Base-by-base conservation (phyloP, 176 grass and related monocot genomes). In the Oropetium thomaeum region DNA sequence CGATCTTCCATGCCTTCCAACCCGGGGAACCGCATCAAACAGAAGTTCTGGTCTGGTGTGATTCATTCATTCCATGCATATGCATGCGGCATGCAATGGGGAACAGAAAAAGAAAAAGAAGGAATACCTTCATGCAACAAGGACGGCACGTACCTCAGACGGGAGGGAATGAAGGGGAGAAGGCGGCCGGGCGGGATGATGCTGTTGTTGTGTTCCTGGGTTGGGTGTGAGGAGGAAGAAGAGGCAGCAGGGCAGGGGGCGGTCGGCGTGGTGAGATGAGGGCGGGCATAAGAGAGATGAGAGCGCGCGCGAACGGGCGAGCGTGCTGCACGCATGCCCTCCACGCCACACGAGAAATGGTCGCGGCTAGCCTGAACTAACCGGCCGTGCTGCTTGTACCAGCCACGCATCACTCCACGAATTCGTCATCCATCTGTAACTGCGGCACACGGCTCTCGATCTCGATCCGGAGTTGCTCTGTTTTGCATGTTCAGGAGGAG, bases 1-100 rank as follows among this genome's bases (percentile, higher is more conserved):
- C 75, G 74, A 67, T 87, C n/a, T n/a, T n/a, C 54, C 78, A 81
- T 65, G 53, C 62, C 11, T 26, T 57, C 19, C 11, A 8, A 4
- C 31, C 11, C 4, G 3, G 28, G 26, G 10, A 28, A 51, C 79
- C 43, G 65, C 59, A 38, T 29, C 9, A n/a, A 9, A 25, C 22
- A n/a, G n/a, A 26, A 12, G 10, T 27, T 13, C 41, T 10, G 10
- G 39, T 17, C 19, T 9, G 5, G 2, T 22, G 11, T 11, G 33
- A 15, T 22, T 1, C 27, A 16, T 34, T 75, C 71, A 15, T 29
- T 22, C 3, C 27, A 16, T 34, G 61, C 71, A 15, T 29, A 0
- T 25, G 55, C 67, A 62, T 20, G 17, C 3, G 1, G 54, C 72
- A 44, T 44, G 71, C 26, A 74, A 37, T 1, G 41, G 41, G 12